Base-by-base conservation (phyloP, 208 protist species). In the Plasmodiophora brassicae region DNA sequence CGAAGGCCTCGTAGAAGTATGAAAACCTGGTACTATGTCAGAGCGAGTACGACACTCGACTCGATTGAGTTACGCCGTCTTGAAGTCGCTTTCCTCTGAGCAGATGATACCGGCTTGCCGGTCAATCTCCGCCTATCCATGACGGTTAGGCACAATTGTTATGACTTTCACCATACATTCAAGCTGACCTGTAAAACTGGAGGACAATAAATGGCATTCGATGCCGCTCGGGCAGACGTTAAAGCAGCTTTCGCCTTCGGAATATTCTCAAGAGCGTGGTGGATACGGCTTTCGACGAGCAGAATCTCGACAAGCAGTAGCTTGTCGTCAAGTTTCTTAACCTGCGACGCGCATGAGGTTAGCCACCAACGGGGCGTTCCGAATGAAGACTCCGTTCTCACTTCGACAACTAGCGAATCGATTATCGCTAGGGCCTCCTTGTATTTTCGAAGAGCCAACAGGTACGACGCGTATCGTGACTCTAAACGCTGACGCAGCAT, bases 1-100 rank as follows among this genome's bases (percentile, higher is more conserved):
- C 98, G 86, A 99, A 98, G 38, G 97, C 95, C 92, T 99, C 98
- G 91, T 96, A 99, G 60, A 99, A 97, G 94, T 99, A 99, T 0
- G 97, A 98, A 92, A 97, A 97, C 36, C 90, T 78, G 0, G 65
- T 72, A 65, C n/a, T 0, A 92, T 38, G 38, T 45, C 0, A 46
- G 0, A 46, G 38, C 71, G 84, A n/a, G 36, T 10, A 46, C 28
- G 84, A 45, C 35, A 88, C 28, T 43, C 22, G 83, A 8, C 5
- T 71, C 8, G 43, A 14, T 10, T 32, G 39, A 85, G 71, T 25
- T 87, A 94, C 39, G 97, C 97, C 14, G 97, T 99, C 92, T 99
- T 99, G 90, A 94, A 96, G 91, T 99, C 98, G 20, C 97, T 95
- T 91, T 99, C 97, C 91, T 99, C 96, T 0, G 97, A 96, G 89